phyloP scores from a whole-genome alignment of 768 basidiomycete genomes.

The Pholiota microspora region DNA sequence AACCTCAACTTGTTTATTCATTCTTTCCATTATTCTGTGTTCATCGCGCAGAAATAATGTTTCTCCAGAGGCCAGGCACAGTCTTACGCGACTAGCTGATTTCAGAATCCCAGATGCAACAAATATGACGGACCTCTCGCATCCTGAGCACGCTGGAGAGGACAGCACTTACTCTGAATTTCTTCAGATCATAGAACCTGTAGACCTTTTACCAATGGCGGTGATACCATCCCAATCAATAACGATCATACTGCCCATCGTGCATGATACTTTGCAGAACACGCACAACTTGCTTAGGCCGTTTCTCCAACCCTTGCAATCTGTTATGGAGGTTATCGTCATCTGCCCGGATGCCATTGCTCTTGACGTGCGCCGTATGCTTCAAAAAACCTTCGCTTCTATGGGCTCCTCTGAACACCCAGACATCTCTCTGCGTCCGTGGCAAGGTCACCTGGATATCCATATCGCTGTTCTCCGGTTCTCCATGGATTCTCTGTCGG shows the following conservation, averaged over 20 bases:
- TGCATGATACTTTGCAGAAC: conserved; percentile 27
- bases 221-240: conserved; percentile 30
- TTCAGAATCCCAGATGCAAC: too few relatives aligned
- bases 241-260: conserved; percentile 50
- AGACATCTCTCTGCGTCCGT: conserved; percentile 38
- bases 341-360: conserved; percentile 39
- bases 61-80: conserved; percentile 1
- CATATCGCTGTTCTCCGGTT: conserved; percentile 27
- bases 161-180: neutral
- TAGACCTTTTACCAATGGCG: neutral
- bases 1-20: conserved; percentile 13
- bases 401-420: conserved; percentile 29
- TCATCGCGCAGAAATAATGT: conserved; percentile 1
- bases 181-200: neutral
- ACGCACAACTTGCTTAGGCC: conserved; percentile 35
- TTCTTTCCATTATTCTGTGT: conserved; percentile 13
- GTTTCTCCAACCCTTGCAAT: conserved; percentile 32
- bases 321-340: conserved; percentile 45
- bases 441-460: conserved; percentile 7
- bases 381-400: conserved; percentile 32
- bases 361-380: conserved; percentile 28
- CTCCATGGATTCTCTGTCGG: conserved; percentile 38
- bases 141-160: neutral
- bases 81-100: neutral
- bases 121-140: neutral